Evolutionary conservation across 495 filamentous ascomycete species (phyloP).

Genomic region (Aspergillus nanangensis): DNA sequence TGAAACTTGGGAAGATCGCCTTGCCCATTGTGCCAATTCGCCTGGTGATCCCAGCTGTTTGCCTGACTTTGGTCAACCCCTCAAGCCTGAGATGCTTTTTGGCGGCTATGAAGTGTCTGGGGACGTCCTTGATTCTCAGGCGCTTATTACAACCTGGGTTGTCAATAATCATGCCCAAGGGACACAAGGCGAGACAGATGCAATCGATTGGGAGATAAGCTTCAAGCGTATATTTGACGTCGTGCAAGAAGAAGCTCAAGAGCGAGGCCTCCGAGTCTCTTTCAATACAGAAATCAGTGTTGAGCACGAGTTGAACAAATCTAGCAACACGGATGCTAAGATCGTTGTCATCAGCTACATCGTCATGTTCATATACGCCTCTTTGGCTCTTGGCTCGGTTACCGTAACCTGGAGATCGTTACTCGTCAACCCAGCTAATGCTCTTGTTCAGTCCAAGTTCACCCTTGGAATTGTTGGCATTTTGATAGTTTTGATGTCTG

Average conservation of each 20-base stretch:
- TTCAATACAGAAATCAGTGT: constrained; percentile 93
- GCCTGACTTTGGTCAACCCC: constrained; percentile 79
- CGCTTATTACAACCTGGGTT: constrained; percentile 93
- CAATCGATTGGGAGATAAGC: constrained; percentile 84
- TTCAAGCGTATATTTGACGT: constrained; percentile 65
- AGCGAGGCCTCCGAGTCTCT: constrained; percentile 76
- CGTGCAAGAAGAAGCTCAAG: constrained; percentile 73
- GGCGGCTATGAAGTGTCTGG: constrained; percentile 69
- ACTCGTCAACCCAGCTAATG: constrained; percentile 72
- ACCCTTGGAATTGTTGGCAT: constrained; percentile 89
- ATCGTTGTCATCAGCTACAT: constrained; percentile 97
- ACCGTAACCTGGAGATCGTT: constrained; percentile 71
- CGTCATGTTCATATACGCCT: constrained; percentile 97
- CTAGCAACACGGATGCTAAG: constrained; percentile 94
- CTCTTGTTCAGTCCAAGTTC: constrained; percentile 92
- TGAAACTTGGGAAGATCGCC: constrained; percentile 60
- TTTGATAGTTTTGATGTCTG: constrained; percentile 93
- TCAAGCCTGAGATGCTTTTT: constrained; percentile 79
- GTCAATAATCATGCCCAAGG: constrained; percentile 80
- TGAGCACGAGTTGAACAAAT: constrained; percentile 91
- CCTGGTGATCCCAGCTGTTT: constrained; percentile 70
- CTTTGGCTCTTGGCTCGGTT: constrained; percentile 82
- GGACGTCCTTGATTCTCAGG: constrained; percentile 67
- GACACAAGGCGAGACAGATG: constrained; percentile 58
- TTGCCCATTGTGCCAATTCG: constrained; percentile 67